Conservation (phyloP, 306 rosid genomes). For the Cucurbita moschata region DNA sequence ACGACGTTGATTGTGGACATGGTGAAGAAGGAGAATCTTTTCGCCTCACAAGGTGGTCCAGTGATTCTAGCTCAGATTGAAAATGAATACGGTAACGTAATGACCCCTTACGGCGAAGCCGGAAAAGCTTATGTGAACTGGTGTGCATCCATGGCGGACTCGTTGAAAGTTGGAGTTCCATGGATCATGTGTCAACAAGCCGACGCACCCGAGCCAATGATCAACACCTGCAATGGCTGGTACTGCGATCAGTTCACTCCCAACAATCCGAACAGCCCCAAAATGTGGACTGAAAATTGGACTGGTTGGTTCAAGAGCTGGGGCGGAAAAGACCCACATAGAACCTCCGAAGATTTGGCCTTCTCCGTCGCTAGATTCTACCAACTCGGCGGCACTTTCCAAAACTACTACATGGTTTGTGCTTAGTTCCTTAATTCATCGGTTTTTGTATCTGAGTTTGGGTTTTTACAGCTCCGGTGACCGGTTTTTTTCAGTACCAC, state of each 20-base stretch:
- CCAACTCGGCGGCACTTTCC: constrained; percentile 49
- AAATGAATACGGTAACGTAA: constrained; percentile 43
- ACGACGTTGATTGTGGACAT: constrained; percentile 32
- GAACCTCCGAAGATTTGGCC: constrained; percentile 52
- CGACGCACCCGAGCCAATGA: constrained; percentile 45
- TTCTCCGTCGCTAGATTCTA: constrained; percentile 38
- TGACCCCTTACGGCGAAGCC: constrained; percentile 30
- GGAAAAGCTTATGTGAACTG: constrained; percentile 38
- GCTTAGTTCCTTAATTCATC: neutral
- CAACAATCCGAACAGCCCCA: constrained; percentile 34
- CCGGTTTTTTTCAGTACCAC: constrained; percentile 21
- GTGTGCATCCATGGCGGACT: constrained; percentile 38
- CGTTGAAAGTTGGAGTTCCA: constrained; percentile 34
- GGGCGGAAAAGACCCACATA: constrained; percentile 39
- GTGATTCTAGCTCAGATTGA: constrained; percentile 46
- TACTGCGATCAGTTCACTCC: constrained; percentile 36
- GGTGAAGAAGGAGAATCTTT: constrained; percentile 33
- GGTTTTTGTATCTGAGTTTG: neutral
- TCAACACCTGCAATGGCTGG: constrained; percentile 52
- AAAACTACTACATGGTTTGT: constrained; percentile 45
- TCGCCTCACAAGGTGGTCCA: constrained; percentile 49
- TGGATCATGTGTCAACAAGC: constrained; percentile 51
- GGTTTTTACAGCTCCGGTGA: neutral
- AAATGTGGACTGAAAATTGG: constrained; percentile 62
- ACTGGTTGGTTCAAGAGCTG: constrained; percentile 53